Percentiles rank a stretch among this genome's conserved stretches.
phyloP scores from a whole-genome alignment of 2,329 filamentous ascomycete species.

The Pseudogymnoascus sp. region DNA sequence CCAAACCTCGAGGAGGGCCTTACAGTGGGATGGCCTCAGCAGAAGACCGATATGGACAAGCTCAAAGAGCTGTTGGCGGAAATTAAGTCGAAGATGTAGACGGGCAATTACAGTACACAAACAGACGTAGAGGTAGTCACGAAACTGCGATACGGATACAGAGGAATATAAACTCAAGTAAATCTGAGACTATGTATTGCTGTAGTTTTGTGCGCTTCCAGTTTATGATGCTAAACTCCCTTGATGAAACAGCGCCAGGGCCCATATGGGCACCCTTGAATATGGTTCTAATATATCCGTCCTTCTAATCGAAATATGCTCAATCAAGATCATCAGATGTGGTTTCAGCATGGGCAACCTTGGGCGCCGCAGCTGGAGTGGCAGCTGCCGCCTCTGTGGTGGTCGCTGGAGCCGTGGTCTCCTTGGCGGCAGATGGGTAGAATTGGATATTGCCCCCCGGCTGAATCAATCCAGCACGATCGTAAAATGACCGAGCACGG shows the following conservation, averaged over 20 bases:
- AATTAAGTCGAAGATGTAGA: constrained; percentile 80
- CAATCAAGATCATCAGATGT: constrained; percentile 26
- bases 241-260: neutral
- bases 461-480: constrained; percentile 67
- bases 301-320: neutral
- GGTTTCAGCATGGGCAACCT: constrained; percentile 18
- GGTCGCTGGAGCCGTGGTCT: constrained; percentile 10
- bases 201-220: constrained; percentile 12
- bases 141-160: neutral
- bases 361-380: constrained; percentile 12
- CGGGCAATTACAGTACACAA: neutral
- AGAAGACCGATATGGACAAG: constrained; percentile 70
- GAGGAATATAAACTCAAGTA: neutral
- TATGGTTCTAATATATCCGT: constrained; percentile 6
- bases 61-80: constrained; percentile 74
- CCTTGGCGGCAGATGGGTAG: constrained; percentile 41
- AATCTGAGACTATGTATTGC: constrained; percentile 8
- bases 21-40: constrained; percentile 69
- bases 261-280: neutral
- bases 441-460: constrained; percentile 62
- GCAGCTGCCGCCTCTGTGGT: constrained; percentile 4
- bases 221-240: neutral
- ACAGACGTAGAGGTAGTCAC: neutral
- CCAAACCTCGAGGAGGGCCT: constrained; percentile 77
- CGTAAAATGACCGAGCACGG: constrained; percentile 74